These are phyloP conservation scores for Bipolaris sorokiniana DNA, from an alignment of 2,329 filamentous ascomycete genomes.

Conservation along the genomic window DNA sequence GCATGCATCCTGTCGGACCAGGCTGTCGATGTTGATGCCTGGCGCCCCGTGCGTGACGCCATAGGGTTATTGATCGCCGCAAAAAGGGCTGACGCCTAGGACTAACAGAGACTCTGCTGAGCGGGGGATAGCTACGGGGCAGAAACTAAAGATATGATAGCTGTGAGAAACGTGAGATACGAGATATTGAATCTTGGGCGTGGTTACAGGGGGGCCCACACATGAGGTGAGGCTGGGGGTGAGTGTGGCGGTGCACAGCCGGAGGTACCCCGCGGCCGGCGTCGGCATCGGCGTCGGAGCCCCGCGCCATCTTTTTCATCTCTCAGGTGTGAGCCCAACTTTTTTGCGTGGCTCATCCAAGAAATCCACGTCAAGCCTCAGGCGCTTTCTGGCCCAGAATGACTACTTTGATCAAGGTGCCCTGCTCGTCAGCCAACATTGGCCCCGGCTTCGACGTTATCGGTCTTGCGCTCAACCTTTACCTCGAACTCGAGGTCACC, in stretches of 20 bases:
- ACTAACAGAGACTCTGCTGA: background rate
- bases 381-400: slow-evolving; percentile 26
- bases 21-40: slow-evolving; percentile 1
- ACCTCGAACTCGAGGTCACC: slow-evolving; percentile 86
- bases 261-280: slow-evolving; percentile 12
- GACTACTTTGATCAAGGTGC: slow-evolving; percentile 72
- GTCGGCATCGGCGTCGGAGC: slow-evolving; percentile 21
- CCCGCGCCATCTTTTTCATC: slow-evolving; percentile 19
- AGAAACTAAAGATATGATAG: background rate
- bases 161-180: background rate
- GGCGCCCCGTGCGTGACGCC: background rate
- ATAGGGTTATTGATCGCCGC: no score
- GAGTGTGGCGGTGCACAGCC: slow-evolving; percentile 10
- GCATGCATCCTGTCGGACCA: background rate
- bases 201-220: background rate
- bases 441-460: slow-evolving; percentile 97
- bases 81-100: background rate
- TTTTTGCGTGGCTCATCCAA: slow-evolving; percentile 14
- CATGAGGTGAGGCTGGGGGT: background rate
- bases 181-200: background rate
- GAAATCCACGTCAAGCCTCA: slow-evolving; percentile 14
- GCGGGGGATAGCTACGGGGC: background rate
- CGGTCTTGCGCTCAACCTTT: slow-evolving; percentile 89
- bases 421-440: slow-evolving; percentile 97
- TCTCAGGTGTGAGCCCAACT: slow-evolving; percentile 9